A percentile compares a stretch with the other conserved stretches of the same genome.
phyloP scores from a whole-genome alignment of 2,329 filamentous ascomycete species.

The Xylariaceae sp. region DNA sequence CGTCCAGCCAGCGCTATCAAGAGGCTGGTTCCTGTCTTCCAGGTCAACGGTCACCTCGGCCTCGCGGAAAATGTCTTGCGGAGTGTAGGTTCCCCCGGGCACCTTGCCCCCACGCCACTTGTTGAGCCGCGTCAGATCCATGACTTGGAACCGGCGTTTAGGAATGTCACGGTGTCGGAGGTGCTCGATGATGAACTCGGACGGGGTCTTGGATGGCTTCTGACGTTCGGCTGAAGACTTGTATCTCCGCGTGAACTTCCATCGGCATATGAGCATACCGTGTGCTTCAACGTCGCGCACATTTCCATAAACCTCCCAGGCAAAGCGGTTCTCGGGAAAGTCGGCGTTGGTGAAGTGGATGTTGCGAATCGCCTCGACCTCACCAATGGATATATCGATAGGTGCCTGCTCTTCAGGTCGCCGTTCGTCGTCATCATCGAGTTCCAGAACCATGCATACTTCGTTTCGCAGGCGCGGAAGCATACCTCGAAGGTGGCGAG shows the following conservation, averaged over 20 bases:
- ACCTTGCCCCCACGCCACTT: conserved; percentile 23
- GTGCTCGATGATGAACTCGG: conserved; percentile 22
- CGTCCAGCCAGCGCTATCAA: conserved; percentile 6
- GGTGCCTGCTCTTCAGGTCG: conserved; percentile 20
- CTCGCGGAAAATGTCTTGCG: conserved; percentile 4
- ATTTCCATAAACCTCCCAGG: conserved; percentile 8
- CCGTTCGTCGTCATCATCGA: conserved; percentile 21
- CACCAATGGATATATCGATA: conserved; percentile 22
- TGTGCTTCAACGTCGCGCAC: conserved; percentile 23
- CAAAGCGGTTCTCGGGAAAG: conserved; percentile 22
- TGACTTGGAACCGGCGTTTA: conserved; percentile 23
- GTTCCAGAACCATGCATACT: conserved; percentile 21
- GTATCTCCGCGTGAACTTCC: conserved; percentile 28
- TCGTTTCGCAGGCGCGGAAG: conserved; percentile 26
- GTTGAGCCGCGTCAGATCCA: conserved; percentile 19
- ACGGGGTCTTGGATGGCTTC: conserved; percentile 15
- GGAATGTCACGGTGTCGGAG: conserved; percentile 21
- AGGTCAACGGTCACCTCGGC: conserved; percentile 11
- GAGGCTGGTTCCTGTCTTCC: conserved; percentile 11
- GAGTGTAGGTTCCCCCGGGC: conserved; percentile 19
- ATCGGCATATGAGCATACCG: conserved; percentile 31
- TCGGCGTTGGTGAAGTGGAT: conserved; percentile 30
- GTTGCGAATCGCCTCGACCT: conserved; percentile 17
- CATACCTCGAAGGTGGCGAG: conserved; percentile 22
- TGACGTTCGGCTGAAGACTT: conserved; percentile 19